A percentile compares a stretch with the other conserved stretches of the same genome.
Conservation (phyloP, 805 yeast genomes). For the Zygotorulaspora sp. region DNA sequence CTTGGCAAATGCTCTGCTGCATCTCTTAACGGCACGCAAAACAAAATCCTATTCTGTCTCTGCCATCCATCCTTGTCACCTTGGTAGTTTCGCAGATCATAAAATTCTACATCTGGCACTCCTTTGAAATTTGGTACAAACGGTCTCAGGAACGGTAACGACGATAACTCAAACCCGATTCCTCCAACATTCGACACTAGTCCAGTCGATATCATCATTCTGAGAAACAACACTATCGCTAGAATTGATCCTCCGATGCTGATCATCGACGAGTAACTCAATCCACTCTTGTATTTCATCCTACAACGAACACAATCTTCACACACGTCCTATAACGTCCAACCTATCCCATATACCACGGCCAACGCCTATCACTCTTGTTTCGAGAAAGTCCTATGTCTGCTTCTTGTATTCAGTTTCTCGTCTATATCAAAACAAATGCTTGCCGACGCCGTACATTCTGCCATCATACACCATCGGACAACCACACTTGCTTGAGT, state of each 20-base stretch:
- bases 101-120: constrained; percentile 52
- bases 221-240: constrained; percentile 13
- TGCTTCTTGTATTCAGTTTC: too few species aligned
- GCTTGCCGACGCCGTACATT: too few species aligned
- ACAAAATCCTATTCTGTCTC: constrained; percentile 68
- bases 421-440: background rate
- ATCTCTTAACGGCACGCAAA: constrained; percentile 87
- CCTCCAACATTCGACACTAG: background rate
- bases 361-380: too few species aligned
- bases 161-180: constrained; percentile 5
- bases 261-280: constrained; percentile 10
- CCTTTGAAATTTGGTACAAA: constrained; percentile 38
- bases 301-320: background rate
- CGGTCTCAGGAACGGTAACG: constrained; percentile 19
- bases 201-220: constrained; percentile 9
- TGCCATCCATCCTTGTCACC: constrained; percentile 79
- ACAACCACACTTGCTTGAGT: too few species aligned
- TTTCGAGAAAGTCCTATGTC: too few species aligned
- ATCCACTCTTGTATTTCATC: constrained; percentile 10
- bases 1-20: constrained; percentile 86
- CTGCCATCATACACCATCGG: too few species aligned
- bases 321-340: background rate
- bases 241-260: constrained; percentile 16
- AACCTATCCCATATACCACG: constrained; percentile 1
- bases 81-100: constrained; percentile 62